Percentiles rank a stretch among this genome's conserved stretches.
These are phyloP conservation scores for Candida dubliniensis DNA, from an alignment of 1,139 yeast genomes.

Conservation along the genomic window DNA sequence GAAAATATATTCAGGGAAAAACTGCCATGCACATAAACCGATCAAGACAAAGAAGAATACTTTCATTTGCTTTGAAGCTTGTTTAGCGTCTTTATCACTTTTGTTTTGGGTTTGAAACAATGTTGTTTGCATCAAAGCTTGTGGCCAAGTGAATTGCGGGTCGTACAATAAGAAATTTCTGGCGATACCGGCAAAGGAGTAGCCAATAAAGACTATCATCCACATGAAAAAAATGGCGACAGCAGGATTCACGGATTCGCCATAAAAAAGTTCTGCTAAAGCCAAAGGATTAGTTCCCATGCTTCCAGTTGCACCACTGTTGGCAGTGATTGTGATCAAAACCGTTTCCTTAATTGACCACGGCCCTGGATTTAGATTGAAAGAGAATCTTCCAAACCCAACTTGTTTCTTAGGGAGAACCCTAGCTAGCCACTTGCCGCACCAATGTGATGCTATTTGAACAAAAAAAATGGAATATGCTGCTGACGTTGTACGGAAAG, in stretches of 20 bases:
- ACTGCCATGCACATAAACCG: constrained; percentile 40
- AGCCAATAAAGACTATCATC: constrained; percentile 49
- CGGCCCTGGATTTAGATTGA: constrained; percentile 46
- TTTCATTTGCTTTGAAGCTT: constrained; percentile 32
- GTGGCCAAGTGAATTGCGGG: constrained; percentile 48
- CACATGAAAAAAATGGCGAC: constrained; percentile 44
- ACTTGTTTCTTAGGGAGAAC: constrained; percentile 32
- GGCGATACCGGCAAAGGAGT: constrained; percentile 47
- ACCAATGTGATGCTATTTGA: constrained; percentile 44
- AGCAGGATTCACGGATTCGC: constrained; percentile 29
- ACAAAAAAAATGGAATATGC: constrained; percentile 49
- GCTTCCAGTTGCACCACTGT: constrained; percentile 48
- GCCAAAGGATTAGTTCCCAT: constrained; percentile 44
- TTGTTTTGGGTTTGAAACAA: constrained; percentile 37
- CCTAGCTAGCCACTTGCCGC: constrained; percentile 41
- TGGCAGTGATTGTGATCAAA: constrained; percentile 45
- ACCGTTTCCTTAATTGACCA: constrained; percentile 50
- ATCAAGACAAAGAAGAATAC: constrained; percentile 31
- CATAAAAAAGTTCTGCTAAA: constrained; percentile 41
- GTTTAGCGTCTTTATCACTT: constrained; percentile 18
- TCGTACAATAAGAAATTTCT: constrained; percentile 41
- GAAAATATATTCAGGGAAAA: constrained; percentile 43
- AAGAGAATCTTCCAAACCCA: constrained; percentile 20
- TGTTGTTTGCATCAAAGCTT: constrained; percentile 49
- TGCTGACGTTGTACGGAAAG: constrained; percentile 49